phyloP scores from a whole-genome alignment of 768 basidiomycete species.

The Rhodotorula taiwanensis region DNA sequence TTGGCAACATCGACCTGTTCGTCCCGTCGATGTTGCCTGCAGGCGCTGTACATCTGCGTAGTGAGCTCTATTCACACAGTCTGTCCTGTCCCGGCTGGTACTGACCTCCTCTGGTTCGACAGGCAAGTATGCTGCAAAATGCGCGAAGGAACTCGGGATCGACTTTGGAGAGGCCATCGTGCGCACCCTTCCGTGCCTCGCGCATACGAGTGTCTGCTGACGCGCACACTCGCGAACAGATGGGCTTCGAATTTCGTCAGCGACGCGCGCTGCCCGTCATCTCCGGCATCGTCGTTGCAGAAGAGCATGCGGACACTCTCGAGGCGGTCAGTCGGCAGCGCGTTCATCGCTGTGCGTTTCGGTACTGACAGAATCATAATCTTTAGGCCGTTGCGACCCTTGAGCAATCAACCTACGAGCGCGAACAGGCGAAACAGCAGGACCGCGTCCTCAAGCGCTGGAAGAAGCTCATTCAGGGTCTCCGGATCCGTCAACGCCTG shows the following conservation, averaged over 20 bases:
- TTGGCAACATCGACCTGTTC: slow-evolving; percentile 95
- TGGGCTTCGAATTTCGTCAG: slow-evolving; percentile 93
- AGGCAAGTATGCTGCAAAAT: slow-evolving; percentile 82
- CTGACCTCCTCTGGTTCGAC: slow-evolving; percentile 11
- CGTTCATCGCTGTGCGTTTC: neutral
- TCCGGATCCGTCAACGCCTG: slow-evolving; percentile 65
- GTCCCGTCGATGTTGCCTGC: slow-evolving; percentile 87
- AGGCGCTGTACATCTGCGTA: slow-evolving; percentile 82
- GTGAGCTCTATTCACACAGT: slow-evolving; percentile 51
- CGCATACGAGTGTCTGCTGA: slow-evolving; percentile 25
- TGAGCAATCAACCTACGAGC: slow-evolving; percentile 68
- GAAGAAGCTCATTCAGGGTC: slow-evolving; percentile 77
- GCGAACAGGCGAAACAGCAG: slow-evolving; percentile 64
- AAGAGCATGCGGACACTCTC: slow-evolving; percentile 64
- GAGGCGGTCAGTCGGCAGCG: slow-evolving; percentile 56
- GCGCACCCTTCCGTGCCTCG: slow-evolving; percentile 44
- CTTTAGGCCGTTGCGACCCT: slow-evolving; percentile 76
- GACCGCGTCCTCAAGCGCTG: slow-evolving; percentile 80
- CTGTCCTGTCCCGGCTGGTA: neutral
- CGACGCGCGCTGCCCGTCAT: slow-evolving; percentile 77
- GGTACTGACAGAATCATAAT: neutral
- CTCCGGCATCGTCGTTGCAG: slow-evolving; percentile 77
- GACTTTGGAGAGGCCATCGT: slow-evolving; percentile 95
- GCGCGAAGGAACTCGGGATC: slow-evolving; percentile 77
- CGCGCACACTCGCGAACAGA: slow-evolving; percentile 50